These are phyloP conservation scores for Yamadazyma philogaea DNA, from an alignment of 805 yeast genomes.

Conservation along the genomic window DNA sequence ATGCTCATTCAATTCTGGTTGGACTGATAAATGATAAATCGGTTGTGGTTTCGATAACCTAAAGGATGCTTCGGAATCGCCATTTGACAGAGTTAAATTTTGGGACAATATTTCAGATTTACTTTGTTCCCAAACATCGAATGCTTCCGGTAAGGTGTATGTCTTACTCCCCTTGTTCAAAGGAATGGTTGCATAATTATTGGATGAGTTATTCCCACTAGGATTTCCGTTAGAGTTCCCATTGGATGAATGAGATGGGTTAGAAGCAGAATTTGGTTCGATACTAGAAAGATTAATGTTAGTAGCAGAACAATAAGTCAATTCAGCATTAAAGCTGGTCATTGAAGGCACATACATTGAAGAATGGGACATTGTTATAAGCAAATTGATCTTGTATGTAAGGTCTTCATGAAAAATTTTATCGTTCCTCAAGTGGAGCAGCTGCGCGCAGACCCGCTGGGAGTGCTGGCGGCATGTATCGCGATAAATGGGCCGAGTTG, in stretches of 20 bases:
- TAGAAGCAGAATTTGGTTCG: conserved; percentile 6
- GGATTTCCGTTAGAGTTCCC: conserved; percentile 2
- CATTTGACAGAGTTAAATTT: neutral
- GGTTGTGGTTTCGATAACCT: conserved; percentile 29
- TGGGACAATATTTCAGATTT: conserved; percentile 12
- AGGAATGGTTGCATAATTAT: conserved; percentile 22
- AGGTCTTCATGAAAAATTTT: conserved; percentile 9
- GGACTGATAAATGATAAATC: conserved; percentile 33
- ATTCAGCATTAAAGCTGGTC: neutral
- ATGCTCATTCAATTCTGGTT: neutral
- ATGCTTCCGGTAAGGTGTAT: conserved; percentile 52
- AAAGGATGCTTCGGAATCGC: conserved; percentile 25
- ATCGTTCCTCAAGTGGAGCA: conserved; percentile 2
- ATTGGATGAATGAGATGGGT: neutral
- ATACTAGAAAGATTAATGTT: conserved; percentile 1
- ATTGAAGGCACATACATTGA: conserved; percentile 3
- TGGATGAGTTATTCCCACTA: neutral
- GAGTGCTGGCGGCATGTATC: neutral
- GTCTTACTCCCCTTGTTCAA: conserved; percentile 40
- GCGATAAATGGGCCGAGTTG: neutral
- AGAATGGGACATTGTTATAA: conserved; percentile 9
- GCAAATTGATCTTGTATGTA: neutral
- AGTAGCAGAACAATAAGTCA: neutral
- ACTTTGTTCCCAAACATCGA: conserved; percentile 47
- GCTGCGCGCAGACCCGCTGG: neutral